Base-by-base conservation (phyloP, 345 rosid genomes). In the Alliaria petiolata region DNA sequence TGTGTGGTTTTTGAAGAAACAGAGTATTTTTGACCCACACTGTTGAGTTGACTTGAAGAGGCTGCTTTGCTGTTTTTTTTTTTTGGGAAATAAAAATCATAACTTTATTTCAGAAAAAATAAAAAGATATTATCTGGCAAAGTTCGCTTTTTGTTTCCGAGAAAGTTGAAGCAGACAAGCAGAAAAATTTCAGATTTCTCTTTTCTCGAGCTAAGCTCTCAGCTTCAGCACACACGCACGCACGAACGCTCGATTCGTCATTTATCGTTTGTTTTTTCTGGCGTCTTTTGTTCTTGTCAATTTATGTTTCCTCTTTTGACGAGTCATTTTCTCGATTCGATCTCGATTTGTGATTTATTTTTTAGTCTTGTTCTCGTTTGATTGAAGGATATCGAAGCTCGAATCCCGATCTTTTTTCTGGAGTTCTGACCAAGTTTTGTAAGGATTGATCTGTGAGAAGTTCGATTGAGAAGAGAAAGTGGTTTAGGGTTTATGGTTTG, bases 81-180 rank as follows among this genome's bases (percentile, higher is more conserved):
- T 61, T 61, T 26, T 40, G 0, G 5, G 42, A 61, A 42, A 8
- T 46, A 31, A 42, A 61, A 22, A 40, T 42, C n/a, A 1, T 1
- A 59, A 59, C 39, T 6, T 28, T 45, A 36, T 28, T 45, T 11
- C 4, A 2, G 4, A 3, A 5, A 7, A 30, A 64, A 14, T 31
- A 19, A 7, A 49, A 49, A 34, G 20, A 11, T 14, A 47, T 22
- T 28, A 15, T 42, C 54, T 56, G 34, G n/a, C 53, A 42, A 54
- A 42, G 62, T 16, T 50, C 12, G 39, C 67, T 65, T 71, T 59
- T 71, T 62, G 46, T 73, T 67, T 57, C 56, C 64, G 68, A 63
- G 47, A 57, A 69, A 78, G 62, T 69, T 72, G 56, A 50, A 44
- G 67, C 36, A 67, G 66, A 46, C 36, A 60, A 52, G 26, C 45